Evolutionary conservation across 2,329 filamentous ascomycete genomes (phyloP).

Genomic region (Pezicula neosporulosa): DNA sequence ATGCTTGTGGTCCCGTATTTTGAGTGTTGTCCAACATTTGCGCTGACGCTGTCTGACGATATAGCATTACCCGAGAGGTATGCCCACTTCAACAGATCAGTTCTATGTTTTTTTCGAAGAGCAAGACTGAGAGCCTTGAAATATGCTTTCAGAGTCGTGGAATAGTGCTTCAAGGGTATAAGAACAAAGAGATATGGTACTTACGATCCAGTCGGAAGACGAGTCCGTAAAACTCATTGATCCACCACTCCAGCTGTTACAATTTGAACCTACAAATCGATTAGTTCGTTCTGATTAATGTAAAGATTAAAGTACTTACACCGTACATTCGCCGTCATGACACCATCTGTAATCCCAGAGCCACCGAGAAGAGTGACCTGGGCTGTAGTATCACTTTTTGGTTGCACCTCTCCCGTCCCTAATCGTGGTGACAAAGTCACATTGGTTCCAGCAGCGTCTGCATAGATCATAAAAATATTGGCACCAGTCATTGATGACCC

Average conservation of each 20-base stretch:
- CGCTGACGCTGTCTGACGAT: conserved; percentile 40
- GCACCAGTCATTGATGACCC: conserved; percentile 48
- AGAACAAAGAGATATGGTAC: too few species aligned
- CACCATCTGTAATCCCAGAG: conserved; percentile 45
- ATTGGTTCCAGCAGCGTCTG: conserved; percentile 45
- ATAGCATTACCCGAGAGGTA: conserved; percentile 41
- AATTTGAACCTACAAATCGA: conserved; percentile 40
- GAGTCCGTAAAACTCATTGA: conserved; percentile 43
- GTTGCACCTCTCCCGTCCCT: conserved; percentile 39
- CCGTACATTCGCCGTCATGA: conserved; percentile 53
- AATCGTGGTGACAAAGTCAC: conserved; percentile 53
- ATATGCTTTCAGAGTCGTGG: too few species aligned
- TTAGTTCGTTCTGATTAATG: conserved; percentile 10
- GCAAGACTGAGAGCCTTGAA: too few species aligned
- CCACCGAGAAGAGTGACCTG: conserved; percentile 47
- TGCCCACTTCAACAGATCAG: conserved; percentile 34
- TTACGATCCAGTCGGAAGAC: conserved; percentile 42
- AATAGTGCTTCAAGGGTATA: too few species aligned
- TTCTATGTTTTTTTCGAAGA: too few species aligned
- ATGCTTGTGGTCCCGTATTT: conserved; percentile 38
- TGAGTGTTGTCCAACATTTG: conserved; percentile 42
- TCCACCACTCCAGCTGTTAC: conserved; percentile 48
- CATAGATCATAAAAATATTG: conserved; percentile 58
- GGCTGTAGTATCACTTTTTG: conserved; percentile 36
- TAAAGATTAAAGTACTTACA: conserved; percentile 33